Conservation (phyloP, 2,329 filamentous ascomycete genomes). For the Phaeosphaeria sp. region DNA sequence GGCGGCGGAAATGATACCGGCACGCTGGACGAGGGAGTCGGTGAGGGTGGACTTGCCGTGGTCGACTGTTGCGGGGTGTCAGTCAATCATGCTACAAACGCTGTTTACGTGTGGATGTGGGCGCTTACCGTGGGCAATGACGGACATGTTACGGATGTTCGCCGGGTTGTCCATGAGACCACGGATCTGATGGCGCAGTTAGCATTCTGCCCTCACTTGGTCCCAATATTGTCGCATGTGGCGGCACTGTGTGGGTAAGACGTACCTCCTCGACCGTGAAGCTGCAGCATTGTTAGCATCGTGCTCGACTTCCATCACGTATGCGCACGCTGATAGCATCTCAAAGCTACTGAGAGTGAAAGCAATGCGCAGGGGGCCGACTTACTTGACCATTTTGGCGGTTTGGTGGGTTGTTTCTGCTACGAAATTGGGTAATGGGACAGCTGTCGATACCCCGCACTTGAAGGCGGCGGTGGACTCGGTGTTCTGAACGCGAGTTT, state of each 20-base stretch:
- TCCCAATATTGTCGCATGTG: slow-evolving; percentile 23
- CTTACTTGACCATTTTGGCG: slow-evolving; percentile 99
- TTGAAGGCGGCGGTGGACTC: slow-evolving; percentile 27
- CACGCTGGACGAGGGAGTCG: slow-evolving; percentile 98
- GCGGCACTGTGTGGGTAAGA: slow-evolving; percentile 36
- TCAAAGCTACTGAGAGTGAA: neutral
- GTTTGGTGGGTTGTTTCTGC: slow-evolving; percentile 59
- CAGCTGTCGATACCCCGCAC: slow-evolving; percentile 45
- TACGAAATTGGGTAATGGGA: slow-evolving; percentile 45
- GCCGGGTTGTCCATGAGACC: slow-evolving; percentile 77
- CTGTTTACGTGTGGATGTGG: slow-evolving; percentile 9
- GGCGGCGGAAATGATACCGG: slow-evolving; percentile 98
- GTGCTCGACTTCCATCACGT: slow-evolving; percentile 5
- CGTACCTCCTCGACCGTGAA: slow-evolving; percentile 94
- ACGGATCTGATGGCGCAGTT: slow-evolving; percentile 66
- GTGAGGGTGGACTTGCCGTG: slow-evolving; percentile 99
- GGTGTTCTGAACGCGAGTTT: slow-evolving; percentile 18
- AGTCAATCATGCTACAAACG: slow-evolving; percentile 36
- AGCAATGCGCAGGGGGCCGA: slow-evolving; percentile 44
- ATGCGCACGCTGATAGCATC: neutral
- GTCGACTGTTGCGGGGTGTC: slow-evolving; percentile 68
- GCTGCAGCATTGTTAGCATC: slow-evolving; percentile 68
- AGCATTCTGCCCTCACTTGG: slow-evolving; percentile 23
- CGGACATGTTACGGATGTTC: slow-evolving; percentile 94
- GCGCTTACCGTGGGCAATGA: slow-evolving; percentile 90